Conservation (phyloP, 192 early-diverging fungal species). For the Coemansia sp. region DNA sequence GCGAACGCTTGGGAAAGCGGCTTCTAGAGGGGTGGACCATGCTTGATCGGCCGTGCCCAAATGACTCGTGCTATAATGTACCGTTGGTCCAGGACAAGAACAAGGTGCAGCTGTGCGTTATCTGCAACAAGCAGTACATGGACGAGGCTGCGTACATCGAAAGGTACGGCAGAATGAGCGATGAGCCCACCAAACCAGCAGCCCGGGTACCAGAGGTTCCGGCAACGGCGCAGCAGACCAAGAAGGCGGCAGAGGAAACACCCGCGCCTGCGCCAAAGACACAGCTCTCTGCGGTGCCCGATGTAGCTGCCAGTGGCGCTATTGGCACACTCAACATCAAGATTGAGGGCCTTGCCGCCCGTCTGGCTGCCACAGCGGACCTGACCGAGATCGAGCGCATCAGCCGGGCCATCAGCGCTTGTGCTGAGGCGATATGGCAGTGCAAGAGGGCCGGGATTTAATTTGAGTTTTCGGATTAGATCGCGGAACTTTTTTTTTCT, state of each 20-base stretch:
- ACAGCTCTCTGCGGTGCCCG: background rate
- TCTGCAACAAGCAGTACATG: slow-evolving; percentile 35
- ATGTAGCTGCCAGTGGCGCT: background rate
- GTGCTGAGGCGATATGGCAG: slow-evolving; percentile 14
- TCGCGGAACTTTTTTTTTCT: no score
- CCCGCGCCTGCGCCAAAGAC: background rate
- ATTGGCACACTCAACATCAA: slow-evolving; percentile 18
- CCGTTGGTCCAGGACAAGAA: slow-evolving; percentile 31
- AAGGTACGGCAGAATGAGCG: slow-evolving; percentile 10
- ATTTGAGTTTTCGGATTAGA: no score
- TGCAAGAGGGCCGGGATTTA: slow-evolving; percentile 7
- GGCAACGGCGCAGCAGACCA: background rate
- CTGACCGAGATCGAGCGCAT: slow-evolving; percentile 12
- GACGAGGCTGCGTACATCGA: slow-evolving; percentile 23
- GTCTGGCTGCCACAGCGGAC: slow-evolving; percentile 10
- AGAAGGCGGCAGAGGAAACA: background rate
- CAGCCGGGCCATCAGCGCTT: slow-evolving; percentile 15
- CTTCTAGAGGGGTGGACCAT: slow-evolving; percentile 42
- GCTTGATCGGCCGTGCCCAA: slow-evolving; percentile 33
- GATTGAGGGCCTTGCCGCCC: slow-evolving; percentile 13
- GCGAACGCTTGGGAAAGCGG: slow-evolving; percentile 33
- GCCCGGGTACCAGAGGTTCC: background rate
- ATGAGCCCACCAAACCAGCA: no score
- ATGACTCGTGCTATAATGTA: slow-evolving; percentile 18
- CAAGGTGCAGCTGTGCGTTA: slow-evolving; percentile 29